Conservation (phyloP, 2,329 filamentous ascomycete species). For the Akanthomyces uredinophilus region DNA sequence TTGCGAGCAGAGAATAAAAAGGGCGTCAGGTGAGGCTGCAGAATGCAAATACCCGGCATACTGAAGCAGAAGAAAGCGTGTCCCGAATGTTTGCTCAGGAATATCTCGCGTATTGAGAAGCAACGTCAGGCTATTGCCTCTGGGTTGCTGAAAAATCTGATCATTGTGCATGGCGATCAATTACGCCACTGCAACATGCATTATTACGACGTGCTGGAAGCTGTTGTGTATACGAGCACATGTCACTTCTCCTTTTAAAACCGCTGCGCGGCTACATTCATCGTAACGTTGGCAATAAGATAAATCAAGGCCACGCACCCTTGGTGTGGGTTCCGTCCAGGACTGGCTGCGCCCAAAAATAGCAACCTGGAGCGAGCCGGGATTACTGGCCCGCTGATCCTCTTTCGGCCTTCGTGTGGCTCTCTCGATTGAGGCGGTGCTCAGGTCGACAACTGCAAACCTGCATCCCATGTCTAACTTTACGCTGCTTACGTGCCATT, state of each 20-base stretch:
- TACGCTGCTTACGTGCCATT: background rate
- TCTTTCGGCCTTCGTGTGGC: background rate
- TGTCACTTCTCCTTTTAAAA: background rate
- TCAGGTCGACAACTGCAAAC: background rate
- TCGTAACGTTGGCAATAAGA: background rate
- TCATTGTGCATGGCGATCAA: background rate
- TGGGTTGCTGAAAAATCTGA: background rate
- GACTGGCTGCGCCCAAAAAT: background rate
- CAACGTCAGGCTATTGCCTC: too few species aligned
- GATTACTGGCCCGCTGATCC: background rate
- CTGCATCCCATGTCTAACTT: background rate
- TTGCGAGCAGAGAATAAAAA: background rate
- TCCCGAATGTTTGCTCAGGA: background rate
- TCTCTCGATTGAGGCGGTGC: slow-evolving; percentile 8
- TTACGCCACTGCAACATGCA: background rate
- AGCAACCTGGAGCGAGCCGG: slow-evolving; percentile 3
- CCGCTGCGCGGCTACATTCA: background rate
- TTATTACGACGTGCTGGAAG: background rate
- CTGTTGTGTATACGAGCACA: background rate
- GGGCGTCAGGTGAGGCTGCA: background rate
- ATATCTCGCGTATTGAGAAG: background rate
- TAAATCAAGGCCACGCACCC: background rate
- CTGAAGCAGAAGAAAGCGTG: background rate
- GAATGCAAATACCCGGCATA: background rate
- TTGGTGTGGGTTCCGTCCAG: background rate